Evolutionary conservation across 1,139 yeast species (phyloP).

Genomic region (Insectozyma bohioensis): DNA sequence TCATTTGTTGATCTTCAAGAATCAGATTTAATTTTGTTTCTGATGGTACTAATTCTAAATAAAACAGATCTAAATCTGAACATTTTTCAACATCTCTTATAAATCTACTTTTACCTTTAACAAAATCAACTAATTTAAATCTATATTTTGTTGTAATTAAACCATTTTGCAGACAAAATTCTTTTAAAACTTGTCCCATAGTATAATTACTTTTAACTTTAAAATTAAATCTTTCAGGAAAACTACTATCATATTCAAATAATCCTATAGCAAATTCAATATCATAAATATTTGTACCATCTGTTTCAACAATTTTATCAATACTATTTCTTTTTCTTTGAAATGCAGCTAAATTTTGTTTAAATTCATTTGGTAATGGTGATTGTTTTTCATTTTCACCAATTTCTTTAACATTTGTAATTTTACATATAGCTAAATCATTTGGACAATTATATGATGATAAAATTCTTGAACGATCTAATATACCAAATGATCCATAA

Average conservation of each 20-base stretch:
- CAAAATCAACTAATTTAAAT: constrained; percentile 13
- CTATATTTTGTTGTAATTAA: constrained; percentile 24
- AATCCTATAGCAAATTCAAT: constrained; percentile 13
- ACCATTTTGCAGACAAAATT: constrained; percentile 31
- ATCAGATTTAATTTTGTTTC: constrained; percentile 12
- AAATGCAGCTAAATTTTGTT: constrained; percentile 23
- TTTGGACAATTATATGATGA: constrained; percentile 62
- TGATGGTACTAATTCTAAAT: constrained; percentile 24
- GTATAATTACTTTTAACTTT: constrained; percentile 18
- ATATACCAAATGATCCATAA: constrained; percentile 71
- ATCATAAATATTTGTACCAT: constrained; percentile 7
- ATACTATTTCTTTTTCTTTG: constrained; percentile 16
- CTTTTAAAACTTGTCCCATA: constrained; percentile 32
- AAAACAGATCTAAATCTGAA: constrained; percentile 20
- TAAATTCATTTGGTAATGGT: constrained; percentile 53
- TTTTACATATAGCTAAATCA: constrained; percentile 60
- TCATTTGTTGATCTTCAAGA: constrained; percentile 9
- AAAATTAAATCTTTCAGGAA: constrained; percentile 10
- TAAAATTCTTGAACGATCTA: constrained; percentile 55
- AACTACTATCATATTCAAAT: constrained; percentile 11
- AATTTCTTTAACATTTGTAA: constrained; percentile 35
- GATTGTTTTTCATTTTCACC: constrained; percentile 37
- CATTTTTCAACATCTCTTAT: constrained; percentile 24
- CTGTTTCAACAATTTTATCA: constrained; percentile 9
- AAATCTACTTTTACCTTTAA: constrained; percentile 9